These are phyloP conservation scores for Kickxella alabastrina DNA, from an alignment of 192 early-diverging fungal species.

Conservation along the genomic window DNA sequence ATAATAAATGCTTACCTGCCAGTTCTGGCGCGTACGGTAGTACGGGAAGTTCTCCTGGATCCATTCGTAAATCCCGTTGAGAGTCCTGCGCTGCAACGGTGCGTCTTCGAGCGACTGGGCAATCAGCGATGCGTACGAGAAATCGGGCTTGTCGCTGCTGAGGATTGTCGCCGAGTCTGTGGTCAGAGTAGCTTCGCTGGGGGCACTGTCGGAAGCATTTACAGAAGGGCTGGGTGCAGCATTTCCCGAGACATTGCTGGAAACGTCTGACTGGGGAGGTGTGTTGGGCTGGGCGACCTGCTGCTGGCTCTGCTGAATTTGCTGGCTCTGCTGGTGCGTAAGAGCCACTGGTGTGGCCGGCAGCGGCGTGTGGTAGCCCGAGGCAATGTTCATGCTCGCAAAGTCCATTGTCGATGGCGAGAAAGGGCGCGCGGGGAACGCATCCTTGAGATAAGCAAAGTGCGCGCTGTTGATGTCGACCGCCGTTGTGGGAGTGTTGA, in stretches of 20 bases:
- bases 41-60: constrained; percentile 76
- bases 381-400: constrained; percentile 49
- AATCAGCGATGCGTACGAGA: constrained; percentile 80
- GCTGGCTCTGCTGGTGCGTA: constrained; percentile 18
- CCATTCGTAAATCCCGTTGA: constrained; percentile 87
- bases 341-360: constrained; percentile 29
- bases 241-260: not conserved
- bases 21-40: constrained; percentile 66
- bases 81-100: constrained; percentile 64
- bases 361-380: constrained; percentile 45
- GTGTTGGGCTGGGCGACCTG: constrained; percentile 9
- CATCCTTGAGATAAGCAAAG: constrained; percentile 45
- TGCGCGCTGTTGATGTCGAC: constrained; percentile 37
- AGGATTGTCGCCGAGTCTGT: constrained; percentile 10
- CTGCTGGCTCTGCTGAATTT: constrained; percentile 4
- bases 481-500: constrained; percentile 26
- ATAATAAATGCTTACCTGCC: constrained; percentile 55
- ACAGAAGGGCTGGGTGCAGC: constrained; percentile 3
- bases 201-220: not conserved
- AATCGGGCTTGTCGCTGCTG: constrained; percentile 65
- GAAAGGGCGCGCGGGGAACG: constrained; percentile 33
- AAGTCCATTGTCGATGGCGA: constrained; percentile 50
- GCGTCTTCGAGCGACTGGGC: constrained; percentile 73
- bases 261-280: constrained; percentile 6
- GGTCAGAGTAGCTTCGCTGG: not conserved